Base-by-base conservation (phyloP, 495 filamentous ascomycete species). In the Parathielavia hyrcaniae region DNA sequence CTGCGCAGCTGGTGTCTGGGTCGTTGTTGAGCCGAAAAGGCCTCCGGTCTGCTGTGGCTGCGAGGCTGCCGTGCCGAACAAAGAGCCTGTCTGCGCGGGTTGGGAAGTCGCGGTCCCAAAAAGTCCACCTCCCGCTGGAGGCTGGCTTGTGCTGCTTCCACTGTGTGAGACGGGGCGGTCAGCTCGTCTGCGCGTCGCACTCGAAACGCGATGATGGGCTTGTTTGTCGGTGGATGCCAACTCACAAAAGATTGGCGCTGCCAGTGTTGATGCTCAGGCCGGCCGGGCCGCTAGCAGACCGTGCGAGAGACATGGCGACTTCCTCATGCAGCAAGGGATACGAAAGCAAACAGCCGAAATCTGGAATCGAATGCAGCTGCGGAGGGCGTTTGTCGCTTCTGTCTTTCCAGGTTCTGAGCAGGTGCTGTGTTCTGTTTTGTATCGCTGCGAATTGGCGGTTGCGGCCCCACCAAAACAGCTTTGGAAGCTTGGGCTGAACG, bases 191-290 rank as follows among this genome's bases (percentile, higher is more conserved):
- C 30, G 47, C 17, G 32, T 38, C 48, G 39, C 19, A 40, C 20
- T 51, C 49, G 53, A 47, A 20, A 49, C 17, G 22, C 30, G 30
- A 23, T 39, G 36, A 39, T 13, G 36, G 14, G 4, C 14, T 50
- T 10, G 13, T 20, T 50, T 10, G 13, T 20, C 36, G 4, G 9
- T 20, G 16, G 3, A 17, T 23, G 43, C 9, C 20, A 55, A 76
- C 76, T 65, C 64, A 90, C 66, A 88, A 79, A 40, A 87, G 78
- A 72, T 86, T 88, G 55, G 86, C 82, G 38, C 83, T 78, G 45
- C 75, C 81, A n/a, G 88, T 93, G 68, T 89, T 91, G 67, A 93
- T 87, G 57, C 83, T 88, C 54, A 91, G 76, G 54, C 83, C 85
- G 19, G 77, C 80, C 23, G 86, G 80, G 59, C 84, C 80, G 73